Conservation (phyloP, 768 basidiomycete species). For the Kwoniella shandongensis region DNA sequence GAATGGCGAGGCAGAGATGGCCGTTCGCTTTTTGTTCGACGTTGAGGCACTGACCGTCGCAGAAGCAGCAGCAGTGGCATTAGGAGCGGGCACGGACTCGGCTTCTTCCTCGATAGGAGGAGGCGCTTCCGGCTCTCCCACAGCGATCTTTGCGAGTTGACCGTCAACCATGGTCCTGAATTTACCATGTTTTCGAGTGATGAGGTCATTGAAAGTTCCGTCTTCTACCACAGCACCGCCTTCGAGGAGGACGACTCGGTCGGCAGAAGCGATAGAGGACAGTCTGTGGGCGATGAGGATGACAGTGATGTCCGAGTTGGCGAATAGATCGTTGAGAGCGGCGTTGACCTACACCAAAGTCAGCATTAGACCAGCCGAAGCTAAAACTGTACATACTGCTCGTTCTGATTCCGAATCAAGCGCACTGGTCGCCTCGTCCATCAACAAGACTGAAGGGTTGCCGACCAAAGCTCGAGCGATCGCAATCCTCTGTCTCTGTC, state of each 20-base stretch:
- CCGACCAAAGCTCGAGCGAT: conserved; percentile 88
- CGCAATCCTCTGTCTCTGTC: conserved; percentile 64
- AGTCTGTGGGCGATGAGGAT: conserved; percentile 84
- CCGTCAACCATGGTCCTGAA: conserved; percentile 50
- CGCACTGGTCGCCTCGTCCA: conserved; percentile 76
- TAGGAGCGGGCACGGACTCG: background rate
- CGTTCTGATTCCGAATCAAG: conserved; percentile 40
- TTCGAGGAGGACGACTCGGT: conserved; percentile 83
- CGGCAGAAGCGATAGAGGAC: conserved; percentile 84
- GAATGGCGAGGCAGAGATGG: conserved; percentile 20
- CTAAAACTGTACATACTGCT: conserved; percentile 23
- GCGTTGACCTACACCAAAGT: conserved; percentile 66
- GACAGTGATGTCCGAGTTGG: conserved; percentile 75
- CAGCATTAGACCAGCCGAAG: conserved; percentile 57
- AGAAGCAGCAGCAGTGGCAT: background rate
- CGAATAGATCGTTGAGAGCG: conserved; percentile 81
- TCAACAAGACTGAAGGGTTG: conserved; percentile 78
- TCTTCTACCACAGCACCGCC: conserved; percentile 46
- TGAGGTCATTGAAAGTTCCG: conserved; percentile 40
- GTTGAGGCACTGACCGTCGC: background rate
- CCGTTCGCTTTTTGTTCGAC: conserved; percentile 1
- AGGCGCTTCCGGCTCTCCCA: conserved; percentile 31
- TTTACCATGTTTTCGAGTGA: conserved; percentile 35
- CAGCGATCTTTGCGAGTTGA: conserved; percentile 44
- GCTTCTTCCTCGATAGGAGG: conserved; percentile 9